Base-by-base conservation (phyloP, 2,329 filamentous ascomycete species). In the Aspergillus texensis region DNA sequence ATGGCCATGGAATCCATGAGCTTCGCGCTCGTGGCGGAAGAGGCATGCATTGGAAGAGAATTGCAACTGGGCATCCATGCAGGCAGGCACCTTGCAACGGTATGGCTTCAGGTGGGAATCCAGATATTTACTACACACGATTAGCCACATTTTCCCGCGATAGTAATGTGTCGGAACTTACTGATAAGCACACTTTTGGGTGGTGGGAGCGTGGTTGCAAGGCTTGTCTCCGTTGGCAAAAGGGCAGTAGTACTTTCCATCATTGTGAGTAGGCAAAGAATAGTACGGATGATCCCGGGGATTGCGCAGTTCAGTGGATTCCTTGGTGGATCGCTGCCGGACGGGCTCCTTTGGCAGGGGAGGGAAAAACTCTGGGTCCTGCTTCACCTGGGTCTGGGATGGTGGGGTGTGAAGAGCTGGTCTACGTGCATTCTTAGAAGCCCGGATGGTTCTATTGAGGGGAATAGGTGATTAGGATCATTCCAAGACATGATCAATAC, bases 131-230 rank as follows among this genome's bases (percentile, higher is more conserved):
- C 94, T 97, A 76, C 56, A 58, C 9, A 3, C 32, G 34, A 64
- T 76, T 70, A 70, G 72, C 66, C 32, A 61, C 28, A 45, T 39
- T 56, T 19, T 6, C 12, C 58, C 16, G 12, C 12, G 21, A 43
- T 46, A 8, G 12, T 2, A 48, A 65, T 70, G 64, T 4, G 12
- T n/a, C 19, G 11, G 9, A 26, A 82, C 92, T 87, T 90, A 96
- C 94, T 97, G 94, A 77, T 97, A 98, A 82, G 97, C 96, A 89
- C 94, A 97, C 87, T 97, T 97, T 72, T 98, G 91, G 83, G 96
- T 95, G 75, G 96, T 95, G 46, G 94, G 88, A 81, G 92, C 91
- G 88, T 97, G 94, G 79, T 87, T 91, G 86, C 94, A 98, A 74
- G 89, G 84, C 57, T 86, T 81, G 62, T 84, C 82, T 71, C 88